Evolutionary conservation across 108 stramenopile genomes (phyloP).

Genomic region (Nitzschia sp.): DNA sequence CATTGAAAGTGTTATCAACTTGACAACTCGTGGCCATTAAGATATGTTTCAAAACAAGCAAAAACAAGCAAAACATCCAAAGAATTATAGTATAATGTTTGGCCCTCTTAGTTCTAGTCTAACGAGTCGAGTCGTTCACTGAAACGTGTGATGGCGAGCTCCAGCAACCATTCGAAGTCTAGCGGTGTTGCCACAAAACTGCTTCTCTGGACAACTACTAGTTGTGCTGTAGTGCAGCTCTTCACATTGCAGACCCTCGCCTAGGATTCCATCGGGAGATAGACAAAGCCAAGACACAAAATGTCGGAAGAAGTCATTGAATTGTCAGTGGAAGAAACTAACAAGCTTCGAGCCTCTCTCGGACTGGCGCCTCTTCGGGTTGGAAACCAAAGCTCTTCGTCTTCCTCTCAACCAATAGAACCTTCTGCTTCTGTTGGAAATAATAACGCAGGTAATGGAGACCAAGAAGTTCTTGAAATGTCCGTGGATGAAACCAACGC

Average conservation of each 20-base stretch:
- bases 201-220: too few species aligned
- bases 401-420: background rate
- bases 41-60: too few species aligned
- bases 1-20: constrained; percentile 41
- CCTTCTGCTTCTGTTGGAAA: background rate
- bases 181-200: too few species aligned
- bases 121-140: too few species aligned
- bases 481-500: constrained; percentile 80
- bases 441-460: background rate
- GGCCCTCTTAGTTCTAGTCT: too few species aligned
- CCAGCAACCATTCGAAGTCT: too few species aligned
- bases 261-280: background rate
- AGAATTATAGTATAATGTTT: too few species aligned
- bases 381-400: background rate
- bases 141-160: too few species aligned
- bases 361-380: constrained; percentile 67
- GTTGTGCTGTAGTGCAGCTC: too few species aligned
- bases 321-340: constrained; percentile 84
- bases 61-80: too few species aligned
- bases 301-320: constrained; percentile 71
- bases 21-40: constrained; percentile 2
- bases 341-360: constrained; percentile 69
- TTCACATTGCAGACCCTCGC: background rate
- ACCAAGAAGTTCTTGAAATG: constrained; percentile 46
- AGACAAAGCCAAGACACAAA: background rate